These are phyloP conservation scores for Eucalyptus leucophloia DNA, from an alignment of 345 rosid species.

Conservation along the genomic window DNA sequence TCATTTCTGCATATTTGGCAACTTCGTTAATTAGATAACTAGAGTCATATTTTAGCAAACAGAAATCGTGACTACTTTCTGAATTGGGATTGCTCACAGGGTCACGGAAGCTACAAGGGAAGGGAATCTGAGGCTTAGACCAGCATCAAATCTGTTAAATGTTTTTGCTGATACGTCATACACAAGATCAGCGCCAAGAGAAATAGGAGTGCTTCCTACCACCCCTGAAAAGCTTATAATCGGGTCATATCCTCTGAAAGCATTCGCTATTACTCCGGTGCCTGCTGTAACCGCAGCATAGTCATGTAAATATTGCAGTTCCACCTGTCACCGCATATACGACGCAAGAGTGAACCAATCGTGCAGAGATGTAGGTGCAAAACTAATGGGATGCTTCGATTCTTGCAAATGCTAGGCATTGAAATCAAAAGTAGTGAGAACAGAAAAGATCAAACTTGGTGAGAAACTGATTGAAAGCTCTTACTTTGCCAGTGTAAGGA, in stretches of 20 bases:
- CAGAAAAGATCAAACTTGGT: neutral
- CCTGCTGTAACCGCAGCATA: conserved; percentile 28
- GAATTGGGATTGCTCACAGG: conserved; percentile 17
- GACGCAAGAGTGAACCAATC: neutral
- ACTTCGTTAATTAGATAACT: neutral
- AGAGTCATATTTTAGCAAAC: neutral
- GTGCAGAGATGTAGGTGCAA: neutral
- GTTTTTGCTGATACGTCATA: conserved; percentile 6
- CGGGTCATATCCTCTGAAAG: conserved; percentile 13
- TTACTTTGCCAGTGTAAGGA: conserved; percentile 37
- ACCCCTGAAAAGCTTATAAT: conserved; percentile 23
- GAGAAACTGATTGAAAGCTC: neutral
- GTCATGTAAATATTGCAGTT: conserved; percentile 21
- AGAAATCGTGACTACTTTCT: neutral
- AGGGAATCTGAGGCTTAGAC: conserved; percentile 22
- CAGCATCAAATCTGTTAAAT: conserved; percentile 16
- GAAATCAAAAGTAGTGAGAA: neutral
- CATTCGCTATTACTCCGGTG: conserved; percentile 10
- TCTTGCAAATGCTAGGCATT: neutral
- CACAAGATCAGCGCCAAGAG: conserved; percentile 22
- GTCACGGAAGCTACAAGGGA: conserved; percentile 27
- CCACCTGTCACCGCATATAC: conserved; percentile 13
- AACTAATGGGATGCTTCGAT: neutral
- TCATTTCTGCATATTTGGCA: conserved; percentile 31
- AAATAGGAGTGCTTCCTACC: conserved; percentile 18